Evolutionary conservation across 768 basidiomycete species (phyloP), one percentile per base, ranked within the genome.

Genomic region (Coprinopsis cinerea): DNA sequence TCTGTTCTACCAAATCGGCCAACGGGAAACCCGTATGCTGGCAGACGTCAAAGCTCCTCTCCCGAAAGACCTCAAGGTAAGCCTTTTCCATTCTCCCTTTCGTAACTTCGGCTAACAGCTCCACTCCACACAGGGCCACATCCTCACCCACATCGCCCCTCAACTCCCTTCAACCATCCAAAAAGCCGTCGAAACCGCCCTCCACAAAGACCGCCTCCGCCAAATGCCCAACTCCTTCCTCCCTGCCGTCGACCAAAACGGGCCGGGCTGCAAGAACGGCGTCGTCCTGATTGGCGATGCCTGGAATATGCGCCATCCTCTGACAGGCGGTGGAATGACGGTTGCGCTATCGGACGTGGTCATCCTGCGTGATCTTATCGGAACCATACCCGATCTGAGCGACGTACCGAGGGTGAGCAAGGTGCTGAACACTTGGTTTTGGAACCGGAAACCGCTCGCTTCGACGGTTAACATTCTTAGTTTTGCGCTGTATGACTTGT

Each of bases 281-380:
- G 82, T 81, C 9, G 69, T 99, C 51, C 81, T 98, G 53, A 73
- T 96, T 27, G 96, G 96, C 1, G 96, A 98, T 62, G 83, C 95
- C 1, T 95, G 92, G 87, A 99, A 98, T 63, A 98, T 98, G 94
- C 88, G 96, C 0, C 96, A 99, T 65, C 96, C 96, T 1, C 76
- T 99, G 18, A 99, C 96, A 0, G 96, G 96, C 4, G 92, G 93
- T 10, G 96, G 96, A 4, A 99, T 99, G 96, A 94, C 93, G 0
- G 95, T 97, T 32, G 93, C 92, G 1, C 71, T 98, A 41, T 77
- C 82, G 60, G 96, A 98, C 56, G 86, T 88, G 3, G 85, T 92
- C 13, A 56, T 88, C 26, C 74, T 98, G 13, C 67, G 81, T 27
- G 68, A 79, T 14, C 69, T 90, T 51, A 70, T 96, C 0, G 68